Evolutionary conservation across 2,329 filamentous ascomycete genomes (phyloP), one percentile per base, ranked within the genome.

Genomic region (Cryphonectria carpinicola): DNA sequence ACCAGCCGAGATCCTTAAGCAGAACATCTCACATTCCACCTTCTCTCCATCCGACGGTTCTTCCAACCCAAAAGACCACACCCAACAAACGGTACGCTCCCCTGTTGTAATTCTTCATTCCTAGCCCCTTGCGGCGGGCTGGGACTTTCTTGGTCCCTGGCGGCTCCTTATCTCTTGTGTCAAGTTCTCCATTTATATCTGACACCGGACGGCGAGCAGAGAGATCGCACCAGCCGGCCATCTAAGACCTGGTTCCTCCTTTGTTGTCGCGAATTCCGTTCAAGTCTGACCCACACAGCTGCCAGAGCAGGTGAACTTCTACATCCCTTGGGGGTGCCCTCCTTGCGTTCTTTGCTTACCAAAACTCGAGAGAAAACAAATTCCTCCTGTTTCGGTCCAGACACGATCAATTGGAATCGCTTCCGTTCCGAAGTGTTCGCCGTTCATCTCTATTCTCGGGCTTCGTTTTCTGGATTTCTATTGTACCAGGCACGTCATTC

Each of bases 111-210:
- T 22, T 49, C 46, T n/a, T 49, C 43, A 52, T 65, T 65, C 63
- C 43, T 65, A 65, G 43, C 41, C 43, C 43, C 63, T 60, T 19
- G 37, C 46, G 52, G 56, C n/a, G 10, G 19, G 46, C 46, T 46
- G 41, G 35, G 49, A 41, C 37, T 63, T 68, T 49, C 46, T 22
- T 63, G 60, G 22, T 64, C 19, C 60, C 66, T 64, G 41, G 66
- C 66, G 25, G 6, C 22, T 62, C 62, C 66, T 68, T 68, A 68
- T 68, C 66, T 62, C 32, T 63, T 68, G 66, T 68, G 60, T 43
- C 66, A 63, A 19, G 17, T 52, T 64, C 25, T 54, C 54, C 66
- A 68, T 68, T 49, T 64, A 68, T 56, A 41, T 41, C 66, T 68
- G 32, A 68, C 46, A 49, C 66, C 25, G 46, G 13, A 13, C 32